phyloP scores from a whole-genome alignment of 257 asterid genomes.

The Scutellaria barbata region DNA sequence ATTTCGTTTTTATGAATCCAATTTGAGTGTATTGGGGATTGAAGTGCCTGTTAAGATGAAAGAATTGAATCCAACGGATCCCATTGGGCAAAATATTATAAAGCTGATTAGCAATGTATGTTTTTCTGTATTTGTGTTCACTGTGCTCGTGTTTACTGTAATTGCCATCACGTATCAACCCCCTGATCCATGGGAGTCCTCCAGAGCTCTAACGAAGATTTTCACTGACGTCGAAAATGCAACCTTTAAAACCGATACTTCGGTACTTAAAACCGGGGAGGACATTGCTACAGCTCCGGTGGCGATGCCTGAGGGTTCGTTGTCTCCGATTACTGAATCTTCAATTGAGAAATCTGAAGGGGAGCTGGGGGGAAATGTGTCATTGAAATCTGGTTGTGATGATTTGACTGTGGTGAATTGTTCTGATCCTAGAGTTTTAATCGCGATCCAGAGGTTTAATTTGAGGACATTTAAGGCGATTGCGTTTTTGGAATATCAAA shows the following conservation, averaged over 20 bases:
- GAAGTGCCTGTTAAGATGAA: slow-evolving; percentile 52
- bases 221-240: slow-evolving; percentile 85
- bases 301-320: slow-evolving; percentile 43
- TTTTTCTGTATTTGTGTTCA: slow-evolving; percentile 90
- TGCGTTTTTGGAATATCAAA: slow-evolving; percentile 68
- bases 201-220: slow-evolving; percentile 84
- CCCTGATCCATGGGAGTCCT: slow-evolving; percentile 99
- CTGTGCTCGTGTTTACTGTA: slow-evolving; percentile 82
- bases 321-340: slow-evolving; percentile 60
- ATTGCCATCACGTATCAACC: slow-evolving; percentile 97
- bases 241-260: slow-evolving; percentile 76
- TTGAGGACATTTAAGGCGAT: slow-evolving; percentile 73
- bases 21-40: slow-evolving; percentile 24
- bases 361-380: slow-evolving; percentile 43
- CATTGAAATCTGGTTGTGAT: slow-evolving; percentile 66
- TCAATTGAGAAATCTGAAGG: slow-evolving; percentile 65
- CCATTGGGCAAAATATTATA: slow-evolving; percentile 84
- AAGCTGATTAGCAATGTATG: slow-evolving; percentile 89
- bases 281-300: slow-evolving; percentile 64
- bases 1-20: slow-evolving; percentile 26
- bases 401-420: slow-evolving; percentile 67
- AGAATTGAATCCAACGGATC: slow-evolving; percentile 70
- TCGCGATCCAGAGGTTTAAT: slow-evolving; percentile 76
- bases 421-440: slow-evolving; percentile 74
- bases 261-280: slow-evolving; percentile 94